Percentiles rank a stretch among this genome's conserved stretches.
These are phyloP conservation scores for Penicillium oxalicum DNA, from an alignment of 2,329 filamentous ascomycete species.

Conservation along the genomic window DNA sequence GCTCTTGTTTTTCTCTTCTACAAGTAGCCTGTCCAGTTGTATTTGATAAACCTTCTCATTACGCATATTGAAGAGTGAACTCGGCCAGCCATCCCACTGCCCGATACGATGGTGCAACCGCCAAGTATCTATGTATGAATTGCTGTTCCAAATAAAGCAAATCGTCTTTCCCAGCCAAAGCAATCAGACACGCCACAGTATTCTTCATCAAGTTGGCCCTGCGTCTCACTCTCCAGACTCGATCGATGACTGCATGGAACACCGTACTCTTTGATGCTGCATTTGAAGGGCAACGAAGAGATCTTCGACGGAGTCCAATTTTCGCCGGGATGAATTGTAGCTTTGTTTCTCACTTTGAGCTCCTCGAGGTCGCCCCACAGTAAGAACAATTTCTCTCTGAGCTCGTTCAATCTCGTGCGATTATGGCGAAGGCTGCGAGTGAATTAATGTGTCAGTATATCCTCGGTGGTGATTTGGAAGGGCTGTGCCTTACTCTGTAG, in stretches of 20 bases:
- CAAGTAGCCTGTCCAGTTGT: too few species aligned
- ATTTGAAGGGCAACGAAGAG: conserved; percentile 58
- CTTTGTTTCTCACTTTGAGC: conserved; percentile 43
- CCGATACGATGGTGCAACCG: too few species aligned
- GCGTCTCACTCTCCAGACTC: conserved; percentile 39
- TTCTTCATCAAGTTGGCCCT: conserved; percentile 20
- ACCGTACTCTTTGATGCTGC: conserved; percentile 68
- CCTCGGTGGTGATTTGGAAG: not conserved
- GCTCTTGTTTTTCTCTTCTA: too few species aligned
- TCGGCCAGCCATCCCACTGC: too few species aligned
- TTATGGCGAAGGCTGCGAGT: conserved; percentile 52
- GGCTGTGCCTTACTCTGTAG: conserved; percentile 46
- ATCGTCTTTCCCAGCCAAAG: conserved; percentile 56
- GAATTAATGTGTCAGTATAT: conserved; percentile 1
- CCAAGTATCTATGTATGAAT: conserved; percentile 37
- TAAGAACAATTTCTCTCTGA: conserved; percentile 67
- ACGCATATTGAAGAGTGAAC: too few species aligned
- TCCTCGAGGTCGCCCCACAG: conserved; percentile 87
- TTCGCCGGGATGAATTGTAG: conserved; percentile 14
- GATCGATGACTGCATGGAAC: conserved; percentile 37
- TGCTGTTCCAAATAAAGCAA: conserved; percentile 59
- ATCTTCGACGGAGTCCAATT: conserved; percentile 22
- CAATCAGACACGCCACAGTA: conserved; percentile 37
- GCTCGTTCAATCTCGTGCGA: conserved; percentile 40
- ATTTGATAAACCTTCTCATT: too few species aligned